Conservation (phyloP, 495 filamentous ascomycete genomes). For the Penicillium desertorum region DNA sequence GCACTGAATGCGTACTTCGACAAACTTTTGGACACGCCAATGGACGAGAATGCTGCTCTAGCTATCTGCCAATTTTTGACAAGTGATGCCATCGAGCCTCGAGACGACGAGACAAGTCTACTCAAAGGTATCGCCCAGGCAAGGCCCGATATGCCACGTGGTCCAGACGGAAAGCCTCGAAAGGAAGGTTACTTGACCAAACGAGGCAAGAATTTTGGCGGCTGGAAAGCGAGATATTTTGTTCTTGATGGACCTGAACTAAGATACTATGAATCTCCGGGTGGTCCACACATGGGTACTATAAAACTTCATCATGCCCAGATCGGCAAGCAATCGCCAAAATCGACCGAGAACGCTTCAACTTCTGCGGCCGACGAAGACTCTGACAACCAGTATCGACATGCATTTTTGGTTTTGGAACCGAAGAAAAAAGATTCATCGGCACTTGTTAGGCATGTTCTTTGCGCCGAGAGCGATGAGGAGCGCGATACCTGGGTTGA, state of each 20-base stretch:
- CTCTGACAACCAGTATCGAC: slow-evolving; percentile 89
- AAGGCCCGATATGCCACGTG: slow-evolving; percentile 41
- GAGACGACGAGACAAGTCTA: slow-evolving; percentile 58
- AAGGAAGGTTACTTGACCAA: slow-evolving; percentile 96
- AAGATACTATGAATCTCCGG: slow-evolving; percentile 87
- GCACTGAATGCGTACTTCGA: slow-evolving; percentile 86
- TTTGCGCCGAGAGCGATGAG: slow-evolving; percentile 91
- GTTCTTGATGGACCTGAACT: slow-evolving; percentile 85
- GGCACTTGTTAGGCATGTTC: slow-evolving; percentile 86
- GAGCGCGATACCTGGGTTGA: slow-evolving; percentile 96
- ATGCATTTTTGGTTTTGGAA: slow-evolving; percentile 92
- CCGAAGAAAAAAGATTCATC: slow-evolving; percentile 94
- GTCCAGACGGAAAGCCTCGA: slow-evolving; percentile 63
- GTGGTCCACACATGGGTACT: slow-evolving; percentile 84
- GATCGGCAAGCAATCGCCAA: slow-evolving; percentile 84
- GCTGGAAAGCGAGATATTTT: slow-evolving; percentile 98
- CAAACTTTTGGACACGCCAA: slow-evolving; percentile 72
- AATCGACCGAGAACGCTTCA: slow-evolving; percentile 50
- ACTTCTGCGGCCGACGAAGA: slow-evolving; percentile 65
- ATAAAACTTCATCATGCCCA: slow-evolving; percentile 90
- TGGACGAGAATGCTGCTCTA: slow-evolving; percentile 77
- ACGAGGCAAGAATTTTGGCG: slow-evolving; percentile 95
- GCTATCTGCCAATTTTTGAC: slow-evolving; percentile 86
- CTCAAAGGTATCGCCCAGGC: slow-evolving; percentile 48
- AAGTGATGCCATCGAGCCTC: slow-evolving; percentile 76